Conservation (phyloP, 2,329 filamentous ascomycete species). For the Sporothrix mexicana region DNA sequence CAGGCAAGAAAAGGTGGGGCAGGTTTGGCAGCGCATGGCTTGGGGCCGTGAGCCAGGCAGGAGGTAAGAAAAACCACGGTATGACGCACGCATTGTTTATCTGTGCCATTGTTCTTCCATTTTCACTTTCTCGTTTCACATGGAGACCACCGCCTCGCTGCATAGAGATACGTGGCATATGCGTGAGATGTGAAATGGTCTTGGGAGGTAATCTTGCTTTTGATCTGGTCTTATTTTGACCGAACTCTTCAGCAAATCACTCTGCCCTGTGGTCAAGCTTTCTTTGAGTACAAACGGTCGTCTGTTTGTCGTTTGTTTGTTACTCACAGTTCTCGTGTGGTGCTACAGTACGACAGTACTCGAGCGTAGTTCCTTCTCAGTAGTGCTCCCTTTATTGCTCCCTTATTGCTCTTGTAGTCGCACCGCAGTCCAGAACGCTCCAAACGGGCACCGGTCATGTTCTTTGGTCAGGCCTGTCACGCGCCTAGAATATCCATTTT, state of each 20-base stretch:
- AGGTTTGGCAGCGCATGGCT: background rate
- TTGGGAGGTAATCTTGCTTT: background rate
- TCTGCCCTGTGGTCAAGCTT: background rate
- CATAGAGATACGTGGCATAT: background rate
- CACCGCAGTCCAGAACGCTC: background rate
- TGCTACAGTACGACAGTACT: background rate
- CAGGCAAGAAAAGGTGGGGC: constrained; percentile 5
- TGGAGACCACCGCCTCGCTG: background rate
- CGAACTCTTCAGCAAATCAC: background rate
- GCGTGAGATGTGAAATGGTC: no score
- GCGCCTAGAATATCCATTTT: background rate
- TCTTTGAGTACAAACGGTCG: background rate
- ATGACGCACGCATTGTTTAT: constrained; percentile 17
- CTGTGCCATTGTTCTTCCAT: background rate
- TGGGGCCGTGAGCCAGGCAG: constrained; percentile 13
- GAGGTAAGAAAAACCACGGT: background rate
- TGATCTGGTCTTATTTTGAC: background rate
- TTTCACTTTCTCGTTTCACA: background rate
- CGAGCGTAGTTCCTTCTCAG: background rate
- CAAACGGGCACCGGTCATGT: background rate
- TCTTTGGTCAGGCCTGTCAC: background rate
- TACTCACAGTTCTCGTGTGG: no score
- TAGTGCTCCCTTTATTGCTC: background rate
- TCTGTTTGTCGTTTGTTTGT: no score
- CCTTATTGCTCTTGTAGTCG: background rate